These are phyloP conservation scores for Berberis thunbergii DNA, from an alignment of 164 flowering plant genomes.

Conservation along the genomic window DNA sequence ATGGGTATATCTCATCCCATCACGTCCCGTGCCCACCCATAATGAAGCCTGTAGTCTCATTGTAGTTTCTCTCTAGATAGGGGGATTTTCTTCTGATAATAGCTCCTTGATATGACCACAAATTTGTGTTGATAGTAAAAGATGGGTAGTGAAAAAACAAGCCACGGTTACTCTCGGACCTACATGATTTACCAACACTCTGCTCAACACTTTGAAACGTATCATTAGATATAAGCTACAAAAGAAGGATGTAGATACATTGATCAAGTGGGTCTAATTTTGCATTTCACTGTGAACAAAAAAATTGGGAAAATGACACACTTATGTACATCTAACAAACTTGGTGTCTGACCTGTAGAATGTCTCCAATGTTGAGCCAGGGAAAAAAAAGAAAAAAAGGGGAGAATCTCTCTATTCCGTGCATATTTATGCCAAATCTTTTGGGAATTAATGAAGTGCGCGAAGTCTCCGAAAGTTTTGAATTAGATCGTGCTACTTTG, in stretches of 20 bases:
- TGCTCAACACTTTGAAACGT: constrained; percentile 7
- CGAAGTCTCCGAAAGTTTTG: no score
- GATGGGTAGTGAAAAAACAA: constrained; percentile 4
- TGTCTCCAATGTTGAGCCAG: background rate
- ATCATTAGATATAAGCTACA: constrained; percentile 7
- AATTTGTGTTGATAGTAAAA: background rate
- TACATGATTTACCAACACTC: constrained; percentile 3
- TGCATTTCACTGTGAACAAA: background rate
- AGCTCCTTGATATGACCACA: constrained; percentile 6
- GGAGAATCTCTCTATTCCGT: no score
- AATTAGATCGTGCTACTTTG: no score
- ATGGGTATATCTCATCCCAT: constrained; percentile 3
- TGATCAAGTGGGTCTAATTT: no score
- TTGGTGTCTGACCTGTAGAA: background rate
- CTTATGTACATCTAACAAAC: background rate
- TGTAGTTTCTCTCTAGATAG: background rate
- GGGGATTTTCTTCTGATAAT: constrained; percentile 4
- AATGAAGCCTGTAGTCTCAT: background rate
- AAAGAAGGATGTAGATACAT: no score
- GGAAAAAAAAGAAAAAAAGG: no score
- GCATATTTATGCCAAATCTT: no score
- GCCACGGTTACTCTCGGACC: constrained; percentile 7
- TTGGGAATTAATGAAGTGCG: no score
- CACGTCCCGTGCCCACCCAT: constrained; percentile 3
- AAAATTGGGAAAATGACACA: background rate